Conservation (phyloP, 2,329 filamentous ascomycete species). For the Fusarium brachygibbosum region DNA sequence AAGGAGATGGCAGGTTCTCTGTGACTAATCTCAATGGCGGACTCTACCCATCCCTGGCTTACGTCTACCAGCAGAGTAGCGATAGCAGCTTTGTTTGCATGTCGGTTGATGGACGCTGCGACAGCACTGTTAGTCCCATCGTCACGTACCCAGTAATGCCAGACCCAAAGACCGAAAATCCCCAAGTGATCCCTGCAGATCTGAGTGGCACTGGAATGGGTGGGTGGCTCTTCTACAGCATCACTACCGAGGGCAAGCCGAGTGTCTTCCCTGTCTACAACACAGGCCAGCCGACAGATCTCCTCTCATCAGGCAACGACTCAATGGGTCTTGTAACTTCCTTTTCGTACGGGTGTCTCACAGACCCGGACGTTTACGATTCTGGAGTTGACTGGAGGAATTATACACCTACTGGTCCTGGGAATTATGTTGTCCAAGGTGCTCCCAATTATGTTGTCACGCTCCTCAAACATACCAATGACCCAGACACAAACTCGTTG, state of each 20-base stretch:
- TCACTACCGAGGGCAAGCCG: too few relatives aligned
- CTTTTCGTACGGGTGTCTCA: not conserved
- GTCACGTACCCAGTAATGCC: not conserved
- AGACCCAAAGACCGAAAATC: too few relatives aligned
- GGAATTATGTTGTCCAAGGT: not conserved
- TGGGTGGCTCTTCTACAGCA: not conserved
- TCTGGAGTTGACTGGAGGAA: not conserved
- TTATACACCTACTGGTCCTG: not conserved
- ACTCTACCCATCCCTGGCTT: not conserved
- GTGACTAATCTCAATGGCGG: not conserved
- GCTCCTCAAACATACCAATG: not conserved
- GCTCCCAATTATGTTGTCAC: not conserved
- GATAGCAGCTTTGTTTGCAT: not conserved
- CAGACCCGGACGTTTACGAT: not conserved
- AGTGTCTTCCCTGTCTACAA: not conserved
- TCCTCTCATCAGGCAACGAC: not conserved
- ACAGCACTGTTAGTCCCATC: not conserved
- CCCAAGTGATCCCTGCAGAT: not conserved
- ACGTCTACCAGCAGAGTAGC: not conserved
- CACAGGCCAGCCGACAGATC: not conserved
- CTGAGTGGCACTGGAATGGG: not conserved
- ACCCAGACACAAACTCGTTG: not conserved
- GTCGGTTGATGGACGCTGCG: not conserved
- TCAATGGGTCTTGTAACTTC: not conserved
- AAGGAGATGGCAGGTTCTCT: not conserved